Evolutionary conservation across 2,329 filamentous ascomycete species (phyloP).

Genomic region (Eutypella sp.): DNA sequence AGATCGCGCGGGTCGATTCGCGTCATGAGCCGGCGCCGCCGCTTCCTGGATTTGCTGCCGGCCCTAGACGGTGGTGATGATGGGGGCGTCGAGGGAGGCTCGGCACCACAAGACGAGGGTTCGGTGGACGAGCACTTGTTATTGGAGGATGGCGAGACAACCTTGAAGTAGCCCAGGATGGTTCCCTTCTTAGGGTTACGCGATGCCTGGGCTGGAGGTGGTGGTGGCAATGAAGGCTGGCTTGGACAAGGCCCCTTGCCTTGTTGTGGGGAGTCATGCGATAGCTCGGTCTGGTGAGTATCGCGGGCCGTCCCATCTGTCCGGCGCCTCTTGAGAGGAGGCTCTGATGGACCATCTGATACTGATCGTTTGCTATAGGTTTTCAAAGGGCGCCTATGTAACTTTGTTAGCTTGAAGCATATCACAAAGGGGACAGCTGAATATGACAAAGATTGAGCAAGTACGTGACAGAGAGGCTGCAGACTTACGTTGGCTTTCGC

Average conservation of each 20-base stretch:
- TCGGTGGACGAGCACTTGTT: slow-evolving; percentile 10
- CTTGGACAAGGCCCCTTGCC: background rate
- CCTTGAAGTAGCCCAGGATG: slow-evolving; percentile 27
- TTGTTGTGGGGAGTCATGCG: background rate
- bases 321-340: slow-evolving; percentile 19
- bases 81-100: slow-evolving; percentile 24
- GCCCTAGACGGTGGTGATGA: slow-evolving; percentile 21
- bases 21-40: slow-evolving; percentile 30
- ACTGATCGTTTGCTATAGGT: slow-evolving; percentile 32
- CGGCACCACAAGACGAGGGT: slow-evolving; percentile 10
- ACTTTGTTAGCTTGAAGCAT: slow-evolving; percentile 4
- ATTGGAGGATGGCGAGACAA: slow-evolving; percentile 13
- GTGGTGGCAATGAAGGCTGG: slow-evolving; percentile 3
- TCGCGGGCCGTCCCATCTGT: slow-evolving; percentile 1
- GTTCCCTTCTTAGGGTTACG: slow-evolving; percentile 18
- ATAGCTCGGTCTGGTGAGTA: background rate
- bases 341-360: slow-evolving; percentile 18
- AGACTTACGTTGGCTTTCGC: slow-evolving; percentile 16
- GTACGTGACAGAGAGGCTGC: no score
- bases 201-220: slow-evolving; percentile 6
- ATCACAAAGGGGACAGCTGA: background rate
- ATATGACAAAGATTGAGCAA: no score
- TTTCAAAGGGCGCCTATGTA: slow-evolving; percentile 26
- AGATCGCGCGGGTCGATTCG: slow-evolving; percentile 12
- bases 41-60: slow-evolving; percentile 17